Conservation (phyloP, 73 alveolate genomes). For the Tetrahymena malaccensis region DNA sequence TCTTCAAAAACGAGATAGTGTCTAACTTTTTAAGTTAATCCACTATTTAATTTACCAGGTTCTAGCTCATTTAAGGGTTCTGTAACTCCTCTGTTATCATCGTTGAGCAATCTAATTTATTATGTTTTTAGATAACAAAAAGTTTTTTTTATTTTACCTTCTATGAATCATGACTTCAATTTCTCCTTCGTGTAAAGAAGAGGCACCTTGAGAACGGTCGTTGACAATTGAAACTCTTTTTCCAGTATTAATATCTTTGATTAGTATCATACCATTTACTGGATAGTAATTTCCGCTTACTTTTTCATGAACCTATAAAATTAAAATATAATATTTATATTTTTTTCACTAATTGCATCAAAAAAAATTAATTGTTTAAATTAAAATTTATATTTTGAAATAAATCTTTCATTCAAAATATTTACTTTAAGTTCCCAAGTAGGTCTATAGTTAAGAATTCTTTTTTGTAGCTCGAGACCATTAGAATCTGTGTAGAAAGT, state of each 20-base stretch:
- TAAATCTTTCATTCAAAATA: not conserved
- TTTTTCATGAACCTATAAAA: constrained; percentile 28
- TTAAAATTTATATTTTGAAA: too few species aligned
- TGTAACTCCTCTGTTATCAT: constrained; percentile 78
- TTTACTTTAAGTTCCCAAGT: constrained; percentile 49
- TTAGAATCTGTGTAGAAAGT: constrained; percentile 73
- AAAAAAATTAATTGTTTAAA: too few species aligned
- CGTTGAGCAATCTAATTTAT: constrained; percentile 1
- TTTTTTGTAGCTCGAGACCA: constrained; percentile 63
- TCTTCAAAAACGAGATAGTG: not conserved
- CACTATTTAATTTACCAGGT: not conserved
- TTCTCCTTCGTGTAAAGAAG: not conserved
- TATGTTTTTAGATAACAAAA: too few species aligned
- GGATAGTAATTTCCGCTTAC: constrained; percentile 89
- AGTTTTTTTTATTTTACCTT: not conserved
- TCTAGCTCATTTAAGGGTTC: constrained; percentile 76
- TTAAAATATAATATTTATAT: not conserved
- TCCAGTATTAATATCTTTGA: constrained; percentile 43
- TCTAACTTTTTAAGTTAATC: not conserved
- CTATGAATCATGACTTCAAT: constrained; percentile 26
- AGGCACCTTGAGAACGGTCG: constrained; percentile 79
- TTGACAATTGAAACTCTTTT: constrained; percentile 46
- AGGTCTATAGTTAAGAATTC: constrained; percentile 64
- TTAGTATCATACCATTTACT: constrained; percentile 58
- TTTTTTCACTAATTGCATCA: not conserved